Percentiles rank a stretch among this genome's conserved stretches.
These are phyloP conservation scores for Talaromyces rugulosus DNA, from an alignment of 2,329 filamentous ascomycete species.

Conservation along the genomic window DNA sequence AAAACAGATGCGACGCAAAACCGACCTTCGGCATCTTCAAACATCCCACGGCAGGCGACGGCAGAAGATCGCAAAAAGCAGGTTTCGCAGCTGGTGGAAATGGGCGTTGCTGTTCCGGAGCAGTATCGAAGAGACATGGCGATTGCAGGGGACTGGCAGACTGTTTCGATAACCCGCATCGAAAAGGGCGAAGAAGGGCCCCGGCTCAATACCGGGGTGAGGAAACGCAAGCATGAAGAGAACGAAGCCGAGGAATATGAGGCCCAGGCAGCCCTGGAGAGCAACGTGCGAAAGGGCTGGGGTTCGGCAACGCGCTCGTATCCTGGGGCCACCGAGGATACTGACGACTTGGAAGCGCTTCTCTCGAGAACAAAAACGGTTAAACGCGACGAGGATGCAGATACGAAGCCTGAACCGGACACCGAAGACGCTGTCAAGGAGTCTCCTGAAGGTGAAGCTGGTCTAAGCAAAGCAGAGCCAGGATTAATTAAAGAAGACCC, in stretches of 20 bases:
- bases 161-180: conserved; percentile 49
- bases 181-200: conserved; percentile 34
- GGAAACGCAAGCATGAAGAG: conserved; percentile 43
- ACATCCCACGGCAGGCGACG: conserved; percentile 40
- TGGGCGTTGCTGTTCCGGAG: conserved; percentile 81
- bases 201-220: conserved; percentile 37
- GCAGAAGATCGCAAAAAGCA: conserved; percentile 73
- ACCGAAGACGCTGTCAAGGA: background rate
- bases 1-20: conserved; percentile 23
- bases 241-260: conserved; percentile 38
- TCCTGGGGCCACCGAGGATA: conserved; percentile 31
- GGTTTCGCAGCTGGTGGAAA: conserved; percentile 77
- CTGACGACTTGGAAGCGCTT: conserved; percentile 41
- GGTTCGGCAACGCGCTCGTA: conserved; percentile 39
- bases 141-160: conserved; percentile 84
- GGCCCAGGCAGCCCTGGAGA: conserved; percentile 17
- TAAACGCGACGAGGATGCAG: conserved; percentile 22
- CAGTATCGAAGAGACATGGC: conserved; percentile 76
- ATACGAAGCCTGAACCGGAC: conserved; percentile 15
- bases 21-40: conserved; percentile 29
- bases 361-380: conserved; percentile 37
- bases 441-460: conserved; percentile 4
- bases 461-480: background rate
- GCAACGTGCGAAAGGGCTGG: conserved; percentile 39
- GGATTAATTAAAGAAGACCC: conserved; percentile 27